Conservation (phyloP, 139 green algal genomes). For the Gonium pectorale region DNA sequence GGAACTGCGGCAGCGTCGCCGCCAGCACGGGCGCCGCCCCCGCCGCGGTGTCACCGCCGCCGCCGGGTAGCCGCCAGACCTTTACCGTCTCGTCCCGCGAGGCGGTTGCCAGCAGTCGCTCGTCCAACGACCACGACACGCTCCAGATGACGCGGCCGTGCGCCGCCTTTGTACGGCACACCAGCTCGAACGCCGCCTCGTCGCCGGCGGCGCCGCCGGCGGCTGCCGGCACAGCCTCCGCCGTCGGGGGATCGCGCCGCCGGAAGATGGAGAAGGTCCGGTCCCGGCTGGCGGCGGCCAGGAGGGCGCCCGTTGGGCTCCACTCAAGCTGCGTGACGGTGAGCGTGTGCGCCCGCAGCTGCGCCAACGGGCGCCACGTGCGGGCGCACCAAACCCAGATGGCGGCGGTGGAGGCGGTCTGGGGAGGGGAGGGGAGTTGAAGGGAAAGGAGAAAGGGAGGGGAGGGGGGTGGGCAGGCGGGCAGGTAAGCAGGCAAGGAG, state of each 20-base stretch:
- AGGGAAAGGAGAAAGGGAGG: background rate
- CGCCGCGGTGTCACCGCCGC: background rate
- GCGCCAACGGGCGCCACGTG: conserved; percentile 55
- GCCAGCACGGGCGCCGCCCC: background rate
- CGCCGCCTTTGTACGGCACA: conserved; percentile 66
- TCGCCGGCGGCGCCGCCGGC: background rate
- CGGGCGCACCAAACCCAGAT: conserved; percentile 85
- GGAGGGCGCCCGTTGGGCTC: conserved; percentile 37
- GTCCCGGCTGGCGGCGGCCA: conserved; percentile 48
- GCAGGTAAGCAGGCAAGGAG: too few relatives aligned
- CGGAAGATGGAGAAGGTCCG: conserved; percentile 49
- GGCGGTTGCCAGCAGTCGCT: conserved; percentile 75
- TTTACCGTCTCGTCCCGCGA: conserved; percentile 83
- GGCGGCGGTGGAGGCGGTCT: conserved; percentile 69
- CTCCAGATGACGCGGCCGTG: conserved; percentile 87
- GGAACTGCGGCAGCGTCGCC: conserved; percentile 56
- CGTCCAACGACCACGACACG: conserved; percentile 77
- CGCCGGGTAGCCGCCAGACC: conserved; percentile 60
- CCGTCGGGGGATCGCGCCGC: background rate
- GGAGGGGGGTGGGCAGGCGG: too few relatives aligned
- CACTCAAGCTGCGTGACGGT: conserved; percentile 95
- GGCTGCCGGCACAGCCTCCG: conserved; percentile 38
- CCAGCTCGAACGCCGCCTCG: conserved; percentile 55
- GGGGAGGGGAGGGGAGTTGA: background rate
- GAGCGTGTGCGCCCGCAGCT: conserved; percentile 83